phyloP scores from a whole-genome alignment of 345 rosid species.

The Mercurialis annua region DNA sequence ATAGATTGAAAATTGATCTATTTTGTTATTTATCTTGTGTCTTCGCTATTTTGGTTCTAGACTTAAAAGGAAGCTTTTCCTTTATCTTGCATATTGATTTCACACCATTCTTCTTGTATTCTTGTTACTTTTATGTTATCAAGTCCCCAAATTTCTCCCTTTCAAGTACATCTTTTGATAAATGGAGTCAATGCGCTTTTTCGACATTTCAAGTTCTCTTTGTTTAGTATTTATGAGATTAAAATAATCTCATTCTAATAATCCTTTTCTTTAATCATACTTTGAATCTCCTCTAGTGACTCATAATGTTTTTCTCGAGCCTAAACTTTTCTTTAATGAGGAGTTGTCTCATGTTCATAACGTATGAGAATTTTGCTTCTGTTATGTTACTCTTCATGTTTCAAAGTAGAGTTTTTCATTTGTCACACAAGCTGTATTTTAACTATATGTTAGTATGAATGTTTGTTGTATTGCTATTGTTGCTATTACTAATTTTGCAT shows the following conservation, averaged over 20 bases:
- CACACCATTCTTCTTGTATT: not conserved
- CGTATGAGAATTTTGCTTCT: not conserved
- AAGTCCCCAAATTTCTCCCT: not conserved
- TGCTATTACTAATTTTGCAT: not conserved
- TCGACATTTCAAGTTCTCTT: too few species aligned
- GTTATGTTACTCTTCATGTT: not conserved
- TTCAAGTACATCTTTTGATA: too few species aligned
- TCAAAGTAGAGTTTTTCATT: not conserved
- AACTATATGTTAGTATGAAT: not conserved
- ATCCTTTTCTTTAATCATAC: too few species aligned
- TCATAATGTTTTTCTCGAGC: too few species aligned
- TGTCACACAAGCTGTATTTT: not conserved
- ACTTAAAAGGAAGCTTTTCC: too few species aligned
- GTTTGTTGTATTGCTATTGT: not conserved
- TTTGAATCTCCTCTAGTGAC: too few species aligned
- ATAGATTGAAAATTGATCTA: not conserved
- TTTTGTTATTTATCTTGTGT: too few species aligned
- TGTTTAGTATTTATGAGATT: too few species aligned
- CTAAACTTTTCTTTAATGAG: not conserved
- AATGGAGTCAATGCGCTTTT: too few species aligned
- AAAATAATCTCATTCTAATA: too few species aligned
- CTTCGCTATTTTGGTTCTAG: too few species aligned
- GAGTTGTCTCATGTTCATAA: not conserved
- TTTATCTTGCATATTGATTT: too few species aligned
- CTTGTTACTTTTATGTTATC: not conserved